Percentiles rank a stretch among this genome's conserved stretches.
Conservation (phyloP, 2,329 filamentous ascomycete species). For the Trichoderma sp. region DNA sequence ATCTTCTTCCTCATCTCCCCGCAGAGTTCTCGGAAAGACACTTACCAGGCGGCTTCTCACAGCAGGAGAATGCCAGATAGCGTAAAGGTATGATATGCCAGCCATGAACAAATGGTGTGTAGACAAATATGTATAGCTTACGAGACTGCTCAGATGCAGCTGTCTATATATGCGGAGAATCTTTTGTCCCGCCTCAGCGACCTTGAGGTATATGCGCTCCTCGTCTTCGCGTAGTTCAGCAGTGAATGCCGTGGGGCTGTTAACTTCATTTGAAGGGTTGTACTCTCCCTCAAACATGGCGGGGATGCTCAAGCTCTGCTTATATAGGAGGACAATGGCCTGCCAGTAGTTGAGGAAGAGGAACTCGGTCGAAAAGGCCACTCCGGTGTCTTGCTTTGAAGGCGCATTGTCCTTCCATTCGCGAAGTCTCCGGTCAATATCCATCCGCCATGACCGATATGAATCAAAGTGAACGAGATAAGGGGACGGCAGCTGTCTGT, state of each 20-base stretch:
- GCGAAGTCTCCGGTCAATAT: constrained; percentile 78
- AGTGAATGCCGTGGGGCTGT: constrained; percentile 60
- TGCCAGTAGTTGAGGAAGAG: constrained; percentile 97
- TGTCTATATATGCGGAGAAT: constrained; percentile 89
- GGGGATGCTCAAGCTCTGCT: constrained; percentile 85
- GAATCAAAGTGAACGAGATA: constrained; percentile 82
- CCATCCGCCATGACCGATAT: constrained; percentile 82
- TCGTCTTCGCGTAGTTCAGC: constrained; percentile 74
- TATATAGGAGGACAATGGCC: constrained; percentile 90
- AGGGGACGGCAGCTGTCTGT: constrained; percentile 75
- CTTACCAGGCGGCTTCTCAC: constrained; percentile 82
- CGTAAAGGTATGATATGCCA: constrained; percentile 92
- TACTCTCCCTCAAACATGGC: constrained; percentile 80
- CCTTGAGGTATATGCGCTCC: constrained; percentile 88
- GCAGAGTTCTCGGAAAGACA: too few species aligned
- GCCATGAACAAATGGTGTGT: constrained; percentile 98
- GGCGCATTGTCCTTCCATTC: constrained; percentile 87
- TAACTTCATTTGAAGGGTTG: constrained; percentile 62
- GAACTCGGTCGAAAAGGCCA: constrained; percentile 86
- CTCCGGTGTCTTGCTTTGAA: constrained; percentile 73
- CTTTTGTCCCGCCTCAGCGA: constrained; percentile 91
- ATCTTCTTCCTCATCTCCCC: background rate
- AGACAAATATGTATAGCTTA: constrained; percentile 94
- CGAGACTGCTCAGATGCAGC: constrained; percentile 79
- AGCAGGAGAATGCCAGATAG: constrained; percentile 91